Base-by-base conservation (phyloP, 1,284 basidiomycete genomes). In the Microbotryum lychnidis-dioicae region DNA sequence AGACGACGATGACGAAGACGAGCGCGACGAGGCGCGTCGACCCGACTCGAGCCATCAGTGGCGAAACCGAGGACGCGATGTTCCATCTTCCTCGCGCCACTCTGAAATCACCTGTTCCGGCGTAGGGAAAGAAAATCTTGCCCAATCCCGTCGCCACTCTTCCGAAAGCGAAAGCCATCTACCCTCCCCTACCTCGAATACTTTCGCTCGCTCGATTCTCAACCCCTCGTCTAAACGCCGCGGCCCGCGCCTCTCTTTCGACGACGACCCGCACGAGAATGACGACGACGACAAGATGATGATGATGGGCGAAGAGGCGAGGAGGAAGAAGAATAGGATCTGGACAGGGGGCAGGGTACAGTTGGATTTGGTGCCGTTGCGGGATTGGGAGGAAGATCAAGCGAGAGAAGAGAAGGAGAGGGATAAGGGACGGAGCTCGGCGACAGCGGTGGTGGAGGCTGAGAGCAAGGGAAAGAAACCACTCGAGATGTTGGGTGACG, bases 201-300 rank as follows among this genome's bases (percentile, higher is more conserved):
- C 16, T 16, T 5, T 57, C 37, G 56, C 49, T 8, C 23, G 37
- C 49, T 25, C 8, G 27, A 57, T 57, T 25, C 47, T 57, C 56
- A 57, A 57, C 44, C 37, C 56, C 4, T 27, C 37, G 42, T 20
- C 25, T 6, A 31, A 37, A 23, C 49, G 50, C 37, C 20, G 49
- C 23, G 56, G 56, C 7, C 56, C 56, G 2, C 50, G 49, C 25
- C 42, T 57, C 56, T 37, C 42, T 7, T 57, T 57, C 18, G 56
- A 57, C 49, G 56, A 31, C 14, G 37, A 50, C 44, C 23, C 23
- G 14, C 49, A 57, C 49, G 49, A 37, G 23, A 49, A 49, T n/a
- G 18, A 14, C 42, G 56, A 46, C 5, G 56, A 51, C 7, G 20
- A 21, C 27, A 50, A 51, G 56, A 57, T 57, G 56, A 44, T 23